phyloP scores from a whole-genome alignment of 2,329 filamentous ascomycete genomes.

The Blastomyces parvus region DNA sequence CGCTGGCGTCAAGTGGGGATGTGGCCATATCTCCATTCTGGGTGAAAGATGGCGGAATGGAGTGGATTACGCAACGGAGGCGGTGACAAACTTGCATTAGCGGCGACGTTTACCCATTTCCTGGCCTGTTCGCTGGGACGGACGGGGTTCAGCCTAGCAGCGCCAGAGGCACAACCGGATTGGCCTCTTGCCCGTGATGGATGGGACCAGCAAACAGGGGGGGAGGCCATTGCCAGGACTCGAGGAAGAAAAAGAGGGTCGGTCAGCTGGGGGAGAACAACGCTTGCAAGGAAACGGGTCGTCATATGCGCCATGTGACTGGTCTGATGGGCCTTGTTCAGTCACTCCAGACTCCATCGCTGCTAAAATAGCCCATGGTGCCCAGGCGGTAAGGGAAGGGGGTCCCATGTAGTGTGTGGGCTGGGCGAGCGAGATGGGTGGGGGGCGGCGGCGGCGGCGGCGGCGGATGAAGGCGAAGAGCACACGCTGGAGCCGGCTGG shows the following conservation, averaged over 20 bases:
- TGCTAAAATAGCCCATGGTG: background rate
- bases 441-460: background rate
- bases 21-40: slow-evolving; percentile 2
- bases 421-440: background rate
- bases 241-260: background rate
- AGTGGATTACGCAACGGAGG: slow-evolving; percentile 4
- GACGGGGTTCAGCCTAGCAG: background rate
- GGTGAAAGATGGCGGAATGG: background rate
- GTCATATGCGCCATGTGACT: slow-evolving; percentile 9
- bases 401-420: background rate
- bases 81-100: slow-evolving; percentile 8
- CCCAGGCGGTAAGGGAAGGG: background rate
- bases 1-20: background rate
- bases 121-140: background rate
- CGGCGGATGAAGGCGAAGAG: background rate
- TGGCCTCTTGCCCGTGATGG: background rate
- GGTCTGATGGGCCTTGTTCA: slow-evolving; percentile 4
- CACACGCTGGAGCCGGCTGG: background rate
- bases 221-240: background rate
- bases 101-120: slow-evolving; percentile 4
- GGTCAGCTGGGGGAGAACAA: slow-evolving; percentile 8
- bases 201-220: background rate
- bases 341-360: slow-evolving; percentile 1
- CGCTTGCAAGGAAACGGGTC: background rate
- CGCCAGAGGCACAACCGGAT: background rate